These are phyloP conservation scores for Tolypocladium ophioglossoides DNA, from an alignment of 2,329 filamentous ascomycete genomes.

Conservation along the genomic window DNA sequence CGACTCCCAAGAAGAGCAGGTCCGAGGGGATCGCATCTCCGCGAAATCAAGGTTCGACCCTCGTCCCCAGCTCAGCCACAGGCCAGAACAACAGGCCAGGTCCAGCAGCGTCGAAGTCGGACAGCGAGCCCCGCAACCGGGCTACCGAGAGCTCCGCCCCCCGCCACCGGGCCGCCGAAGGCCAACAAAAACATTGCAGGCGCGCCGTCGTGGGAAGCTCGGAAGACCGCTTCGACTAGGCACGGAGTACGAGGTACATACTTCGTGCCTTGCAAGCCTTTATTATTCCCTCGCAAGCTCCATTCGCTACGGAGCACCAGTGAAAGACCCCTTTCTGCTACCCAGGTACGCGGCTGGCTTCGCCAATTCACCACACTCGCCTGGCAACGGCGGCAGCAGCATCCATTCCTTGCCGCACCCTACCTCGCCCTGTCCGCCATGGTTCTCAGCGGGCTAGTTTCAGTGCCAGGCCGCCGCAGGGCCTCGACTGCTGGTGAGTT, in stretches of 20 bases:
- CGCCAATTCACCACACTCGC: background rate
- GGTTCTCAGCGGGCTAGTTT: constrained; percentile 21
- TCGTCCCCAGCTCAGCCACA: background rate
- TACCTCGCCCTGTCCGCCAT: constrained; percentile 8
- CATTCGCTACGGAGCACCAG: too few species aligned
- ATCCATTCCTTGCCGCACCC: background rate
- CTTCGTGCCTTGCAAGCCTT: too few species aligned
- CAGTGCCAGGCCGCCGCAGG: constrained; percentile 19
- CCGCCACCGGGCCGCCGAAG: too few species aligned
- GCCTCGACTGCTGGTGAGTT: constrained; percentile 17
- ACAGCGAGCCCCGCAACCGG: background rate
- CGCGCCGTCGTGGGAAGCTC: background rate
- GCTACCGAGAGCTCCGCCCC: too few species aligned
- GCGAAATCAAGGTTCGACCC: background rate
- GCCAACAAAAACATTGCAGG: background rate
- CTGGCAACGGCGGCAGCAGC: background rate
- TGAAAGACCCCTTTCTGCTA: background rate
- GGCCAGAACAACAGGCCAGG: too few species aligned
- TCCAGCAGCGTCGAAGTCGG: background rate
- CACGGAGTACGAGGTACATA: too few species aligned
- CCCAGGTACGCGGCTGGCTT: too few species aligned
- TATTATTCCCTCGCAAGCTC: background rate
- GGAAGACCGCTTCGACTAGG: background rate
- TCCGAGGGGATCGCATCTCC: background rate
- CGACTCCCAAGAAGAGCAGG: background rate